A percentile compares a stretch with the other conserved stretches of the same genome.
These are phyloP conservation scores for Penicillium fuscoglaucum DNA, from an alignment of 2,329 filamentous ascomycete species.

Conservation along the genomic window DNA sequence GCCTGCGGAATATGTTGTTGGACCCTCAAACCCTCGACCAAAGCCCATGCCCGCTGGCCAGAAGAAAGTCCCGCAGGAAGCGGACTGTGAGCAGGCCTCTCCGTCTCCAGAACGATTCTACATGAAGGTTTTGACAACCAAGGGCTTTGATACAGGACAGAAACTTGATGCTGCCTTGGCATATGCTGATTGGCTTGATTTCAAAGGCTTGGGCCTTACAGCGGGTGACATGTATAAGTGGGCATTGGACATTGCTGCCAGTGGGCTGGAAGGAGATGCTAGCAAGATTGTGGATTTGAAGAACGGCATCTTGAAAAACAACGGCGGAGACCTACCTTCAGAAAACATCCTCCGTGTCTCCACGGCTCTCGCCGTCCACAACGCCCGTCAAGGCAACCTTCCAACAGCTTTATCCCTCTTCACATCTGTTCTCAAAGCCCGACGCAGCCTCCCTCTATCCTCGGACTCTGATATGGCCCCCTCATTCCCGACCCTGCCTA, in stretches of 20 bases:
- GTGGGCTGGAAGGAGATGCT: slow-evolving; percentile 50
- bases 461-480: slow-evolving; percentile 30
- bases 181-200: slow-evolving; percentile 83
- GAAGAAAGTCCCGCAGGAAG: slow-evolving; percentile 64
- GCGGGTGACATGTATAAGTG: slow-evolving; percentile 72
- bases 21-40: slow-evolving; percentile 80
- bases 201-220: slow-evolving; percentile 65
- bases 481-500: slow-evolving; percentile 25
- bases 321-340: slow-evolving; percentile 57
- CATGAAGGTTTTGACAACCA: slow-evolving; percentile 75
- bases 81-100: slow-evolving; percentile 71
- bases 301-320: slow-evolving; percentile 65
- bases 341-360: slow-evolving; percentile 73
- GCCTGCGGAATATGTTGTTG: slow-evolving; percentile 70
- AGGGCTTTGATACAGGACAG: slow-evolving; percentile 76
- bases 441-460: slow-evolving; percentile 58
- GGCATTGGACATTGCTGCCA: slow-evolving; percentile 72
- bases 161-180: slow-evolving; percentile 77
- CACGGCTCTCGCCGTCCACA: slow-evolving; percentile 76
- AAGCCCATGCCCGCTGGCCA: slow-evolving; percentile 68
- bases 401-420: slow-evolving; percentile 76
- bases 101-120: slow-evolving; percentile 75
- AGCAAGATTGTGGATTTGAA: slow-evolving; percentile 58
- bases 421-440: slow-evolving; percentile 77
- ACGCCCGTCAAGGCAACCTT: slow-evolving; percentile 68